phyloP scores from a whole-genome alignment of 257 asterid genomes.

The Orobanche coerulescens region DNA sequence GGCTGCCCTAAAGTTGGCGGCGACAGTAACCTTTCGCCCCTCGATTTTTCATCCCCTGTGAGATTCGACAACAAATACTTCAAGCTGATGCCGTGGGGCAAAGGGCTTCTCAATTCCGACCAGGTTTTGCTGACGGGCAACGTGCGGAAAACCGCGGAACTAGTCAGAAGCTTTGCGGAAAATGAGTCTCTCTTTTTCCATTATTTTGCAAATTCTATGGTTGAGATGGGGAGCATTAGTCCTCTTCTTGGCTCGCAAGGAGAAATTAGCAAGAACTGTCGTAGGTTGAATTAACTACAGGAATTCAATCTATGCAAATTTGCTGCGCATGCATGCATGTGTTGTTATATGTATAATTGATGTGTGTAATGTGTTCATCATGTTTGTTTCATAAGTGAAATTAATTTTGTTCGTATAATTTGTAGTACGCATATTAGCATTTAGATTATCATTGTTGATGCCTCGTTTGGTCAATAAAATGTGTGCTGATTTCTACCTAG shows the following conservation, averaged over 20 bases:
- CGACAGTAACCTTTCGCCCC: constrained; percentile 53
- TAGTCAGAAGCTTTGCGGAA: constrained; percentile 48
- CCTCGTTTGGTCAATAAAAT: too few relatives aligned
- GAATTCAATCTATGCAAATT: too few relatives aligned
- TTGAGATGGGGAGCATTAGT: constrained; percentile 48
- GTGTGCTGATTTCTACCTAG: too few relatives aligned
- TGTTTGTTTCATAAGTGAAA: too few relatives aligned
- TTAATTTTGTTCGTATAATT: too few relatives aligned
- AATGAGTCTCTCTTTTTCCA: constrained; percentile 44
- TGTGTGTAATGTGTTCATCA: too few relatives aligned
- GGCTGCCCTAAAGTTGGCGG: constrained; percentile 56
- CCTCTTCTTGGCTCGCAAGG: constrained; percentile 43
- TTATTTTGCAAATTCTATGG: constrained; percentile 55
- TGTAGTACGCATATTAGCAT: too few relatives aligned
- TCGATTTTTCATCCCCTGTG: constrained; percentile 53
- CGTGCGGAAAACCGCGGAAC: constrained; percentile 24
- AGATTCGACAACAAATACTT: constrained; percentile 59
- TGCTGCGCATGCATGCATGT: too few relatives aligned
- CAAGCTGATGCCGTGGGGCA: constrained; percentile 43
- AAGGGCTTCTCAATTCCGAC: constrained; percentile 63
- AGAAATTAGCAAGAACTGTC: constrained; percentile 54
- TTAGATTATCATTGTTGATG: too few relatives aligned
- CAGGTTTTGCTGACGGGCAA: constrained; percentile 54
- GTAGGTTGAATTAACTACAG: constrained; percentile 34
- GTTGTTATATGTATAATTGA: too few relatives aligned